Base-by-base conservation (phyloP, 2,329 filamentous ascomycete species). In the Grosmannia penicillata region DNA sequence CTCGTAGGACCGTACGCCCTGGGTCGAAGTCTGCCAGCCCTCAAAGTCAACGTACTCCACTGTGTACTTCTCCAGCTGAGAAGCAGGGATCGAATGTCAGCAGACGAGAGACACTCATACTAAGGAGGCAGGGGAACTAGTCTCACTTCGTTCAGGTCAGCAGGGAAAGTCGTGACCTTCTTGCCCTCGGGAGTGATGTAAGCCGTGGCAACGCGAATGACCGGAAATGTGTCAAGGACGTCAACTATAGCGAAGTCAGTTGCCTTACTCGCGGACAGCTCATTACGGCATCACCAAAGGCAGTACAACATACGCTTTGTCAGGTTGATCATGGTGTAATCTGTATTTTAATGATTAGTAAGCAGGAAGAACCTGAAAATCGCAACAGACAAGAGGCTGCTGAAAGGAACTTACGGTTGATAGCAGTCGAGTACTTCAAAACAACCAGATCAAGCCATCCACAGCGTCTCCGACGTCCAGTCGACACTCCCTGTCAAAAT, bases 151-250 rank as follows among this genome's bases (percentile, higher is more conserved):
- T 31, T 35, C 14, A 75, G 64, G 49, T 80, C 71, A 8, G 77
- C 75, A 5, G 70, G 81, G 66, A 81, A 84, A 11, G 67, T 72
- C 15, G 70, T 63, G 10, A 80, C 56, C 39, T 61, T 59, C 50
- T 69, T 52, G 31, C 59, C 59, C 1, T 58, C 61, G 29, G 59
- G 53, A 38, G 63, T 55, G 49, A 66, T 67, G 61, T 93, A 93
- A 3, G 72, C 75, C 13, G 80, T 72, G 15, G 80, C 81, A 36
- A 83, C 66, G 41, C 86, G 82, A 58, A 93, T 70, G 51, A 75
- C 77, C 9, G 72, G 65, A 54, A 93, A 85, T 24, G 72, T 72
- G 53, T 86, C 81, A 14, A 86, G 66, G 27, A 85, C 68, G 48
- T 83, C 78, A 18, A 82, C 57, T 75, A 66, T 39, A 57, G n/a